phyloP scores from a whole-genome alignment of 2,329 filamentous ascomycete species.

The Colletotrichum falcatum region DNA sequence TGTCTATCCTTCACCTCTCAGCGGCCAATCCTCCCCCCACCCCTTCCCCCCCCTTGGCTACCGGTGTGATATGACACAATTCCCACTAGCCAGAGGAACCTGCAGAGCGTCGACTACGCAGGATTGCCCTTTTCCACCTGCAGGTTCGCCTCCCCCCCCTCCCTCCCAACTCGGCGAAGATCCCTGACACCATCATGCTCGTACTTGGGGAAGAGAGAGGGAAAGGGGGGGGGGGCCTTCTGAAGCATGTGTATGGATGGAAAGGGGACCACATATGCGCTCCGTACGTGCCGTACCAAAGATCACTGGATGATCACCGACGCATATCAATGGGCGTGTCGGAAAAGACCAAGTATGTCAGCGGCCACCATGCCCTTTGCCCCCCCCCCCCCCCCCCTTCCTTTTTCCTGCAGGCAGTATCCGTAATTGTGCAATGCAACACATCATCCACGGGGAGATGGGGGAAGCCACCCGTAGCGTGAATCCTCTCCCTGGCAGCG shows the following conservation, averaged over 20 bases:
- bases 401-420: slow-evolving; percentile 16
- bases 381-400: not conserved
- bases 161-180: slow-evolving; percentile 34
- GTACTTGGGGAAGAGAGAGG: not conserved
- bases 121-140: slow-evolving; percentile 3
- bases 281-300: slow-evolving; percentile 38
- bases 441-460: slow-evolving; percentile 14
- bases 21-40: not conserved
- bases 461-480: slow-evolving; percentile 12
- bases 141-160: too few species aligned
- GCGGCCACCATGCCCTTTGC: slow-evolving; percentile 9
- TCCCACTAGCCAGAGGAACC: slow-evolving; percentile 12
- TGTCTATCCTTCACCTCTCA: not conserved
- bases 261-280: slow-evolving; percentile 33
- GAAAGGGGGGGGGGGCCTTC: not conserved
- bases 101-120: slow-evolving; percentile 22
- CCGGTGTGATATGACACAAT: slow-evolving; percentile 26
- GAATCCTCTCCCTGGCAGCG: slow-evolving; percentile 1
- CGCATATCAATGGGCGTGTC: slow-evolving; percentile 31
- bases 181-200: slow-evolving; percentile 23
- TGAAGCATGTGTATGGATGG: slow-evolving; percentile 14
- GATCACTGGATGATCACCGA: slow-evolving; percentile 41
- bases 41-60: slow-evolving; percentile 17
- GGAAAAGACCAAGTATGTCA: slow-evolving; percentile 35
- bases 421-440: not conserved